Evolutionary conservation across 2,329 filamentous ascomycete genomes (phyloP).

Genomic region (Aspergillus chevalieri): DNA sequence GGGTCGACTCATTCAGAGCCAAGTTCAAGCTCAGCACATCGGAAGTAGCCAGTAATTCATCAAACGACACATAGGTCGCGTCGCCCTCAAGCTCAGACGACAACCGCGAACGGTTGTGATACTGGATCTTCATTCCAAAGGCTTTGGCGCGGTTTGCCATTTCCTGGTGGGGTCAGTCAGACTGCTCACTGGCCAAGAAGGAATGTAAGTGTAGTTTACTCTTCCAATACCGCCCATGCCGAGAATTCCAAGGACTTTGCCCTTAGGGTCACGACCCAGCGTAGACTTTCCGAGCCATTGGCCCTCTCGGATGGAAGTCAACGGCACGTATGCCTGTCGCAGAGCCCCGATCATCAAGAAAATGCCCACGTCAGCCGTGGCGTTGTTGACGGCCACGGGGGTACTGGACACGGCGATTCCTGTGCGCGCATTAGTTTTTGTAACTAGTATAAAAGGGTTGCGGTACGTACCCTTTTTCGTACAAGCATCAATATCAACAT

Average conservation of each 20-base stretch:
- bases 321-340: slow-evolving; percentile 38
- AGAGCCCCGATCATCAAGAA: slow-evolving; percentile 45
- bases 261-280: slow-evolving; percentile 41
- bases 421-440: slow-evolving; percentile 6
- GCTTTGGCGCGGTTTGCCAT: slow-evolving; percentile 40
- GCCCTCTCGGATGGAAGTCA: slow-evolving; percentile 37
- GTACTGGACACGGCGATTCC: slow-evolving; percentile 41
- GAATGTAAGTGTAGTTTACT: slow-evolving; percentile 22
- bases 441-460: not conserved
- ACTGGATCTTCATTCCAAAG: slow-evolving; percentile 44
- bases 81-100: slow-evolving; percentile 35
- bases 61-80: slow-evolving; percentile 42
- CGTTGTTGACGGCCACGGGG: slow-evolving; percentile 42
- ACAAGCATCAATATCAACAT: slow-evolving; percentile 52
- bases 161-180: slow-evolving; percentile 28
- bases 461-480: slow-evolving; percentile 34
- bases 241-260: slow-evolving; percentile 42
- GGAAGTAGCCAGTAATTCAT: slow-evolving; percentile 40
- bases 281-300: slow-evolving; percentile 38
- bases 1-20: slow-evolving; percentile 38
- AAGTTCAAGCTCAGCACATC: slow-evolving; percentile 45
- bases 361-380: slow-evolving; percentile 43
- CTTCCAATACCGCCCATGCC: slow-evolving; percentile 46
- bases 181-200: not conserved
- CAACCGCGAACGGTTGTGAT: slow-evolving; percentile 42